Percentiles rank a stretch among this genome's conserved stretches.
phyloP scores from a whole-genome alignment of 1,284 basidiomycete genomes.

The Mycena sp. region DNA sequence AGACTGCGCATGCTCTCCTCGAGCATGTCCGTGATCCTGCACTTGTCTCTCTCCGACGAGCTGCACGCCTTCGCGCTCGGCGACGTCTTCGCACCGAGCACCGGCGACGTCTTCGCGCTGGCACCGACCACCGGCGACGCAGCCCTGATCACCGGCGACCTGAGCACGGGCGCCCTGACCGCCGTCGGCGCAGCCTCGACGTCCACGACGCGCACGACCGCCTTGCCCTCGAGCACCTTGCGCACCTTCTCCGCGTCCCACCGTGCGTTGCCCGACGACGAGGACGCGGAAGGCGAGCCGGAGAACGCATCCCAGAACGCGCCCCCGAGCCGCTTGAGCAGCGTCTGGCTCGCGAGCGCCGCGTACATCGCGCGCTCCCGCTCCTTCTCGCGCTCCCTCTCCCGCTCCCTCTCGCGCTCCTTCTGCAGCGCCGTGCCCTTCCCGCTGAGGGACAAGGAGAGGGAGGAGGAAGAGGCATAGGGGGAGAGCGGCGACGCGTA shows the following conservation, averaged over 20 bases:
- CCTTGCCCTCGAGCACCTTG: conserved; percentile 79
- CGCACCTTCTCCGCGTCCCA: conserved; percentile 83
- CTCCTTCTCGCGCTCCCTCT: conserved; percentile 36
- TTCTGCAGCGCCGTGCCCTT: conserved; percentile 30
- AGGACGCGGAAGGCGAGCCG: conserved; percentile 43
- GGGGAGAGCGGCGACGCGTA: conserved; percentile 45
- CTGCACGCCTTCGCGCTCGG: conserved; percentile 31
- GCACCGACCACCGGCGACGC: conserved; percentile 6
- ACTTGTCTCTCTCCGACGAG: conserved; percentile 25
- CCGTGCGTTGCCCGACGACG: conserved; percentile 34
- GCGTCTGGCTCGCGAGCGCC: conserved; percentile 74
- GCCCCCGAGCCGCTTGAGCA: conserved; percentile 69
- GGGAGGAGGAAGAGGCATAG: conserved; percentile 64
- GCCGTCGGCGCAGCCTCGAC: conserved; percentile 51
- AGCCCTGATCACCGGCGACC: conserved; percentile 14
- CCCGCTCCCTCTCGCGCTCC: conserved; percentile 26
- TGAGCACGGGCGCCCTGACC: too few relatives aligned
- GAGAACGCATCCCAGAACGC: conserved; percentile 88
- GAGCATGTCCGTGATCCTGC: conserved; percentile 47
- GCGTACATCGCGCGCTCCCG: conserved; percentile 58
- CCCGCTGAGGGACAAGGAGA: too few relatives aligned
- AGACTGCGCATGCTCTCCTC: conserved; percentile 73
- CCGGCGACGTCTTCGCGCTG: conserved; percentile 1
- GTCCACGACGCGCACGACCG: conserved; percentile 78
- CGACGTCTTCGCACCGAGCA: conserved; percentile 21